These are phyloP conservation scores for Camellia sinensis DNA, from an alignment of 148 eudicot species.

Conservation along the genomic window DNA sequence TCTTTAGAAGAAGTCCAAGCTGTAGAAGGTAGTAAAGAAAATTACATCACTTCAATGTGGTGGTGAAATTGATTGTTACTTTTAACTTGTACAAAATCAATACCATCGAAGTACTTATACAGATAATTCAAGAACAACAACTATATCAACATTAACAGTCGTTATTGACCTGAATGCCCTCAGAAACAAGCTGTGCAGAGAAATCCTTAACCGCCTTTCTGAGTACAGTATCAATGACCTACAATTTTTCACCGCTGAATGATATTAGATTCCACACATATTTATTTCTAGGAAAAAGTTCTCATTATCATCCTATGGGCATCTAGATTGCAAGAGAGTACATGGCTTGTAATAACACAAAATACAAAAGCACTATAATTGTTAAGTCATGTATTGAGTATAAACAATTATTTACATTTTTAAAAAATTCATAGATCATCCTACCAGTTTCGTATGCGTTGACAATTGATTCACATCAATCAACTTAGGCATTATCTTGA, in stretches of 20 bases:
- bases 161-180: constrained; percentile 68
- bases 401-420: background rate
- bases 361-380: background rate
- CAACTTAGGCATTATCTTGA: background rate
- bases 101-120: background rate
- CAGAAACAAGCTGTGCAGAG: constrained; percentile 62
- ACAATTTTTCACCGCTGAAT: constrained; percentile 22
- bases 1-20: constrained; percentile 75
- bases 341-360: too few relatives aligned
- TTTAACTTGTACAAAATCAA: constrained; percentile 6
- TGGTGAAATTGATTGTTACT: background rate
- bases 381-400: background rate
- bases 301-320: background rate
- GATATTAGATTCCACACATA: constrained; percentile 13
- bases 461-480: background rate
- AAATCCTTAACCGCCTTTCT: constrained; percentile 78
- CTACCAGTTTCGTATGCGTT: background rate
- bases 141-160: background rate
- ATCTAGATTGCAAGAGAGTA: background rate
- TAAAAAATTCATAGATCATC: background rate
- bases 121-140: background rate
- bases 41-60: background rate
- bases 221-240: constrained; percentile 78
- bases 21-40: constrained; percentile 26
- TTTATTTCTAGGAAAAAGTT: background rate